These are phyloP conservation scores for Grosmannia serpens DNA, from an alignment of 2,329 filamentous ascomycete species.

Conservation along the genomic window DNA sequence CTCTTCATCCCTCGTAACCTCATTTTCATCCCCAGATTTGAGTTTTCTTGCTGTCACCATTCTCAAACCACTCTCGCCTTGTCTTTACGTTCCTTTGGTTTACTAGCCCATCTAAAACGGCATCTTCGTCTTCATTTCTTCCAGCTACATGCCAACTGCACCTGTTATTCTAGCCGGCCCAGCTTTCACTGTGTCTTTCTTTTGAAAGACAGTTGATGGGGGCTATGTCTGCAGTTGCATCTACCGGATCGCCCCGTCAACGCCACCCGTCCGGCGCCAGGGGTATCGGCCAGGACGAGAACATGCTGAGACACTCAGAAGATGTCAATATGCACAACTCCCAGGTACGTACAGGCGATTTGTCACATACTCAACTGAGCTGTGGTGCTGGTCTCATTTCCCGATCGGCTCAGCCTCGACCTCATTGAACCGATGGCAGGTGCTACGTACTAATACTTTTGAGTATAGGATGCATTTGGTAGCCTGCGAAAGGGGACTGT, in stretches of 20 bases:
- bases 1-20: too few relatives aligned
- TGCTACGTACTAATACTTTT: too few relatives aligned
- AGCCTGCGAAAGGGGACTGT: slow-evolving; percentile 32
- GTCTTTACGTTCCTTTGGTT: slow-evolving; percentile 7
- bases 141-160: slow-evolving; percentile 5
- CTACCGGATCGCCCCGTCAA: slow-evolving; percentile 30
- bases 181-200: background rate
- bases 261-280: slow-evolving; percentile 23
- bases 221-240: slow-evolving; percentile 27
- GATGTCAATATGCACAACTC: slow-evolving; percentile 19
- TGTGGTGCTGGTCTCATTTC: background rate
- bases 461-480: slow-evolving; percentile 6
- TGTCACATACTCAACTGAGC: background rate
- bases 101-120: slow-evolving; percentile 11
- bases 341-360: slow-evolving; percentile 17
- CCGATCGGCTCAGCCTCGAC: background rate
- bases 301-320: slow-evolving; percentile 23
- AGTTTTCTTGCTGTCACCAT: background rate
- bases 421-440: too few relatives aligned
- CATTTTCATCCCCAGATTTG: background rate
- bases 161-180: slow-evolving; percentile 13
- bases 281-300: slow-evolving; percentile 24
- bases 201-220: background rate
- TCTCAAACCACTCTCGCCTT: background rate
- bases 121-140: slow-evolving; percentile 12